phyloP scores from a whole-genome alignment of 2,329 filamentous ascomycete species.

The Pseudocercospora fijiensis region DNA sequence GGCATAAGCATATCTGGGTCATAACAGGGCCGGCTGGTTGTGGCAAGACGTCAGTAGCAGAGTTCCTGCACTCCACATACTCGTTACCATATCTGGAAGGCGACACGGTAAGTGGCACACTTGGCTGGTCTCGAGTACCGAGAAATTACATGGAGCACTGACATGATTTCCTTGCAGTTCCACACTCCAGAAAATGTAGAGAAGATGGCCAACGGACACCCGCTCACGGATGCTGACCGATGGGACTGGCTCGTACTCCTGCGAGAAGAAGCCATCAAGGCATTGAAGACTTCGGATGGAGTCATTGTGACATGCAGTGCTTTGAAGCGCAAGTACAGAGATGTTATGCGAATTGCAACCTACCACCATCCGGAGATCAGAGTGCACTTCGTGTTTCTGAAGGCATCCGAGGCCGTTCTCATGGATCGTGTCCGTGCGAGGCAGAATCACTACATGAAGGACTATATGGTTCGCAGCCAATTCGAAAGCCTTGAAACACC shows the following conservation, averaged over 20 bases:
- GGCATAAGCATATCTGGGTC: conserved; percentile 52
- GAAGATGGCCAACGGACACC: conserved; percentile 83
- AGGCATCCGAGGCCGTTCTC: conserved; percentile 72
- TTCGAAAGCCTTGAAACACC: conserved; percentile 86
- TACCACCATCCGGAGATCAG: conserved; percentile 47
- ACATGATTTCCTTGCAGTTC: conserved; percentile 38
- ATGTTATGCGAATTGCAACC: conserved; percentile 57
- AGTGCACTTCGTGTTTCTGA: conserved; percentile 89
- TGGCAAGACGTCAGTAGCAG: conserved; percentile 55
- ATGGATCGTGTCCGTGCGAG: conserved; percentile 71
- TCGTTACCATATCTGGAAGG: conserved; percentile 52
- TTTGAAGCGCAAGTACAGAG: conserved; percentile 94
- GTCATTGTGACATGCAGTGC: conserved; percentile 97
- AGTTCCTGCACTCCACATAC: conserved; percentile 46
- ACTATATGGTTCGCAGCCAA: conserved; percentile 91
- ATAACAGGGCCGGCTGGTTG: conserved; percentile 56
- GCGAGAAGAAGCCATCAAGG: conserved; percentile 46
- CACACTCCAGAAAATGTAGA: conserved; percentile 57
- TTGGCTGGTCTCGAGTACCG: not conserved
- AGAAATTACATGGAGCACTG: not conserved
- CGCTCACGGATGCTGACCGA: conserved; percentile 86
- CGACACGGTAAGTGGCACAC: conserved; percentile 48
- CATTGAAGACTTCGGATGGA: conserved; percentile 44
- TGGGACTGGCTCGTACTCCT: conserved; percentile 84
- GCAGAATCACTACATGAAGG: conserved; percentile 91